Evolutionary conservation across 306 rosid genomes (phyloP).

Genomic region (Ochetophila trinervis): DNA sequence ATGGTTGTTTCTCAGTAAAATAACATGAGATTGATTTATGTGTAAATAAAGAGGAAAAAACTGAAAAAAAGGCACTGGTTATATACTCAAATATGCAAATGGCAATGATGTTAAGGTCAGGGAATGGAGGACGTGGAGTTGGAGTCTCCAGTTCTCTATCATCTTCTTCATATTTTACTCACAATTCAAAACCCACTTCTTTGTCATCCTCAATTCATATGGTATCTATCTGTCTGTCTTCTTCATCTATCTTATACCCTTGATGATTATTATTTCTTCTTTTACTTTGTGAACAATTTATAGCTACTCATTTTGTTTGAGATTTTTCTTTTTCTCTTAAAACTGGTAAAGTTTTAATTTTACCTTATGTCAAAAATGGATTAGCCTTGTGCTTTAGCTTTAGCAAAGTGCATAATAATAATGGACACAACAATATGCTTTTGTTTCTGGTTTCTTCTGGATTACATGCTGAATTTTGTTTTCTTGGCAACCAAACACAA

Average conservation of each 20-base stretch:
- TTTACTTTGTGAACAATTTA: not conserved
- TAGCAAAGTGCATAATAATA: not conserved
- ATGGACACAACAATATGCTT: too few relatives aligned
- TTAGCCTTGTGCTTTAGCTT: too few relatives aligned
- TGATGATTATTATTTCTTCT: not conserved
- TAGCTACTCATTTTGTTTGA: not conserved
- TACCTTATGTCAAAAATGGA: too few relatives aligned
- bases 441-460: too few relatives aligned
- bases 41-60: not conserved
- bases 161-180: slow-evolving; percentile 44
- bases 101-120: slow-evolving; percentile 50
- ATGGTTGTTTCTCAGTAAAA: not conserved
- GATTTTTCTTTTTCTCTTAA: too few relatives aligned
- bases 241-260: not conserved
- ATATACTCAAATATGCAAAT: slow-evolving; percentile 30
- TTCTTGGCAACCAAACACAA: too few relatives aligned
- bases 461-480: too few relatives aligned
- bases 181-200: slow-evolving; percentile 41
- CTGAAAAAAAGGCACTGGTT: not conserved
- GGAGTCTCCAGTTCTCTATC: slow-evolving; percentile 49
- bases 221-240: slow-evolving; percentile 37
- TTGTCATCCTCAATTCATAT: slow-evolving; percentile 34
- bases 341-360: too few relatives aligned
- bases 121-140: slow-evolving; percentile 42
- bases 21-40: not conserved